Base-by-base conservation (phyloP, 345 rosid species). In the Brassica cretica region DNA sequence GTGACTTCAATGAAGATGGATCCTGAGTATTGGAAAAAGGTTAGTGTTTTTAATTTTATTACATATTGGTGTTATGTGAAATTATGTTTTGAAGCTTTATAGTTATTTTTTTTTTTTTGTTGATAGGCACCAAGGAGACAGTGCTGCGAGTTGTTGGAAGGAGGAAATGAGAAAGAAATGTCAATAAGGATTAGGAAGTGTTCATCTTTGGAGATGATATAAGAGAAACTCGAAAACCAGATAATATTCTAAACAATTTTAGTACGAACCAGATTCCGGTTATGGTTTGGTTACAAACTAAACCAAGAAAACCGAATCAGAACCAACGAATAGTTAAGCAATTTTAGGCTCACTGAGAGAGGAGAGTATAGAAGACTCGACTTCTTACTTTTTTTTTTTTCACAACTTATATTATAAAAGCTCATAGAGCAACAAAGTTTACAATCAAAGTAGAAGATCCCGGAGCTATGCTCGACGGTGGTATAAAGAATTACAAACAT, bases 121-220 rank as follows among this genome's bases (percentile, higher is more conserved):
- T 62, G 67, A 53, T 81, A 86, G 90, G 93, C 86, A 41, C 85
- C 86, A 3, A 73, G 82, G 49, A 87, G 93, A 71, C 91, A 87
- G 6, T 91, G 96, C 70, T 82, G 95, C 60, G 90, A 89, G 67
- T 72, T 90, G 29, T 66, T 82, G 79, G 84, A 86, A 64, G 65
- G 62, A 55, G 72, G 68, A 27, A 80, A 65, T 56, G 78, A 77
- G 6, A 73, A 80, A 77, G 84, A 72, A 1, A 15, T 87, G 85
- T 78, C 65, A 55, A 81, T 89, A 75, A 83, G 92, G 86, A 76
- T 93, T 84, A 85, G 92, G 72, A 91, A 85, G 29, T 90, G 97
- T 77, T 86, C 85, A 67, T 68, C 83, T 33, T 77, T 27, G 32
- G 90, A 88, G 74, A 85, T 71, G 18, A 75, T 85, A 71, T 80